Evolutionary conservation across 1,284 basidiomycete genomes (phyloP).

Genomic region (Athelia psychrophila): DNA sequence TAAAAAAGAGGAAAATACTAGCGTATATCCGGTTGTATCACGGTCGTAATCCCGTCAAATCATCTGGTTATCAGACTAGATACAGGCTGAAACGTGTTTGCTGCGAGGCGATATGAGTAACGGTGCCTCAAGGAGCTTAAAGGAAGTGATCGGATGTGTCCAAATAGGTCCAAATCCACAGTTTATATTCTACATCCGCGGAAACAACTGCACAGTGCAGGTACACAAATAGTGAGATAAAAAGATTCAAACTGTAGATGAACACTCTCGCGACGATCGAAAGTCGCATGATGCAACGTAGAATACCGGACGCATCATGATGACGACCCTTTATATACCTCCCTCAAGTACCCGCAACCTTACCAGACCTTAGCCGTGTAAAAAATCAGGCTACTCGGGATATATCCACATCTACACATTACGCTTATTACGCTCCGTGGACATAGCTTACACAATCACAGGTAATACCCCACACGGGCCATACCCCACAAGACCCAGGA

Average conservation of each 20-base stretch:
- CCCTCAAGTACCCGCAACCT: no score
- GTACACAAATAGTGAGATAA: neutral
- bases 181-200: neutral
- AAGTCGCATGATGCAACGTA: no score
- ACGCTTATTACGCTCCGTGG: no score
- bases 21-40: neutral
- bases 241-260: neutral
- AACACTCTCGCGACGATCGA: neutral
- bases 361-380: no score
- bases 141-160: neutral
- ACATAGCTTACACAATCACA: no score
- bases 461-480: no score
- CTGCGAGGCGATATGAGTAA: neutral
- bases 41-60: neutral
- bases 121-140: neutral
- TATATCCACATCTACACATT: no score
- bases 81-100: neutral
- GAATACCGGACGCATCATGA: no score
- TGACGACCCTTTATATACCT: no score
- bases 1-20: neutral
- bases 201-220: neutral
- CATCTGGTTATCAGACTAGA: neutral
- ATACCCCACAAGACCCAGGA: no score
- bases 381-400: no score
- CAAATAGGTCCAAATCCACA: neutral